Conservation (phyloP, 1,139 yeast genomes). For the Saccharomyces hybrid region DNA sequence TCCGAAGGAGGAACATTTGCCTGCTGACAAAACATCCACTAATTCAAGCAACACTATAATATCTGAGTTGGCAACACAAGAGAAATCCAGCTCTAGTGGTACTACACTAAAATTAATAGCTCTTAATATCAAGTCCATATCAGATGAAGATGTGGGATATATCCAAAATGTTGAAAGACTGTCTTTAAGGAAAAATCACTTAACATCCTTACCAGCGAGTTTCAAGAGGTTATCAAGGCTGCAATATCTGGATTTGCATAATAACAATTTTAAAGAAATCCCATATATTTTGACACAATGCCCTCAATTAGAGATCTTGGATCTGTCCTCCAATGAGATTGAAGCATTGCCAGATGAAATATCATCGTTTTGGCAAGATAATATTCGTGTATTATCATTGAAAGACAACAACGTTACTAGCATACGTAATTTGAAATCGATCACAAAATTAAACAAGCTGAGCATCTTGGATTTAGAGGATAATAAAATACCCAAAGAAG, state of each 20-base stretch:
- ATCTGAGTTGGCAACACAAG: constrained; percentile 16
- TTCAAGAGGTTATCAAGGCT: constrained; percentile 42
- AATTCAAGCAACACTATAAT: constrained; percentile 8
- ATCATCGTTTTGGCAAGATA: constrained; percentile 35
- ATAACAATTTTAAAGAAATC: constrained; percentile 46
- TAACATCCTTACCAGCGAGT: constrained; percentile 42
- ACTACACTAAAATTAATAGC: constrained; percentile 26
- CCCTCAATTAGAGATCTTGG: constrained; percentile 53
- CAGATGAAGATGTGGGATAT: constrained; percentile 35
- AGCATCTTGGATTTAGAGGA: constrained; percentile 62
- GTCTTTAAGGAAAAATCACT: constrained; percentile 45
- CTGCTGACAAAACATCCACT: not conserved
- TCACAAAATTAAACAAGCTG: constrained; percentile 47
- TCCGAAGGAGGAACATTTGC: not conserved
- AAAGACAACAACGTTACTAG: constrained; percentile 53
- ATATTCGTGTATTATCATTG: constrained; percentile 52
- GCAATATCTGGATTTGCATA: constrained; percentile 59
- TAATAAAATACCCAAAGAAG: constrained; percentile 56
- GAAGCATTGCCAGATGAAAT: constrained; percentile 36
- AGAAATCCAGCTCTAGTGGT: constrained; percentile 9
- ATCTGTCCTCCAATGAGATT: constrained; percentile 54
- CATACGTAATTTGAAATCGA: constrained; percentile 49
- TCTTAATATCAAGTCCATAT: constrained; percentile 18
- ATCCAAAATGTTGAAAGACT: constrained; percentile 44
- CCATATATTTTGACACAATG: constrained; percentile 42